Evolutionary conservation across 1,284 basidiomycete genomes (phyloP), one percentile per base, ranked within the genome.

Genomic region (Marasmius sp.): DNA sequence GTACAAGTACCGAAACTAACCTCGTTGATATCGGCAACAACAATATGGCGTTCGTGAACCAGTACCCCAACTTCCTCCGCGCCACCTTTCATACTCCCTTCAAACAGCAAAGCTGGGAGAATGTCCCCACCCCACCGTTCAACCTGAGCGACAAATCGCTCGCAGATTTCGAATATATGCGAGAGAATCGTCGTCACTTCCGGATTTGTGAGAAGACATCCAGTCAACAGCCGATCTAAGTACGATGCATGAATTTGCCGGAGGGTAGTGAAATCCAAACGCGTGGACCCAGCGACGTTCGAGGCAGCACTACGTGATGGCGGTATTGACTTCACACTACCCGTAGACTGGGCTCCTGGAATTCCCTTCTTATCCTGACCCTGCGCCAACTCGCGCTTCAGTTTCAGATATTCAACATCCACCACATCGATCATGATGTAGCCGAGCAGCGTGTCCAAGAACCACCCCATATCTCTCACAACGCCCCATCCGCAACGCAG

Each of bases 111-210:
- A 0, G 89, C 91, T 10, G 94, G 94, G 1, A 96, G 77, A 3
- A 96, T 86, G 70, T 96, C 93, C 0, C 93, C 94, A n/a, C 92
- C 92, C 94, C 94, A 97, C 53, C 93, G 78, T 74, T 95, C 94
- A 0, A 95, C 85, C 62, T 93, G 85, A 8, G 87, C 92, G 14
- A 89, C 90, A 69, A 97, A 94, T 8, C 87, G 82, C 70, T 93
- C 92, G 71, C 93, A 96, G 3, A 89, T 80, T 65, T 93, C 91
- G 57, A 96, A 79, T 59, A 95, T 87, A 48, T 86, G 81, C 12
- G 88, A 85, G 37, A 94, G 78, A 49, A 88, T 84, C 1, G 83
- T 74, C 6, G 88, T 86, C 14, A 93, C 76, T 1, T 82, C 77
- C 0, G 84, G 72, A 66, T 94, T 91, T 2, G 89, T 85, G 39